Evolutionary conservation across 1,284 basidiomycete genomes (phyloP).

Genomic region (Mycena citricolor): DNA sequence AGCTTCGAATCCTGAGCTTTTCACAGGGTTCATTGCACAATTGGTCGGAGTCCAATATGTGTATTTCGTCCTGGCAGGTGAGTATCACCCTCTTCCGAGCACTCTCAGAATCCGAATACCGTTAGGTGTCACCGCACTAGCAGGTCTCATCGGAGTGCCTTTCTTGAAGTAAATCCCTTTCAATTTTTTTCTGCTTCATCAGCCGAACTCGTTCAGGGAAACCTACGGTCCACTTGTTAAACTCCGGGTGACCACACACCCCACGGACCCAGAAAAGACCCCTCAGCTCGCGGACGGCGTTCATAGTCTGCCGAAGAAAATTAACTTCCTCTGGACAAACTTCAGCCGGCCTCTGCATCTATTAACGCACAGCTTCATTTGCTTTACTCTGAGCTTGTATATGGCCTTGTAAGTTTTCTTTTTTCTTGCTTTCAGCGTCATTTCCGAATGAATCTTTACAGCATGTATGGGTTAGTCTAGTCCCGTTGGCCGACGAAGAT

Average conservation of each 20-base stretch:
- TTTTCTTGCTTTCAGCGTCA: no score
- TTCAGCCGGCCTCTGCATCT: slow-evolving; percentile 44
- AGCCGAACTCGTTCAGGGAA: slow-evolving; percentile 30
- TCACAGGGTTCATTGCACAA: slow-evolving; percentile 48
- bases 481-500: no score
- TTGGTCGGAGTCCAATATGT: slow-evolving; percentile 45
- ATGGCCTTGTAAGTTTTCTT: slow-evolving; percentile 44
- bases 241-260: slow-evolving; percentile 30
- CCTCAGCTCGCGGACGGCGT: slow-evolving; percentile 29
- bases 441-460: slow-evolving; percentile 5
- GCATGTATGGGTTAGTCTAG: slow-evolving; percentile 13
- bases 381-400: slow-evolving; percentile 48
- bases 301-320: slow-evolving; percentile 23
- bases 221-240: slow-evolving; percentile 51
- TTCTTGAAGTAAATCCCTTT: slow-evolving; percentile 32
- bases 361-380: slow-evolving; percentile 47
- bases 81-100: neutral
- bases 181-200: neutral
- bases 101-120: neutral
- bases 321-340: slow-evolving; percentile 39
- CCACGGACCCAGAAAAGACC: slow-evolving; percentile 34
- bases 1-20: slow-evolving; percentile 42
- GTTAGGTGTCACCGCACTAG: slow-evolving; percentile 32
- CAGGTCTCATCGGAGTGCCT: slow-evolving; percentile 39
- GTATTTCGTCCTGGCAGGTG: slow-evolving; percentile 42